These are phyloP conservation scores for Phytophthora ramorum DNA, from an alignment of 352 stramenopile species.

Conservation along the genomic window DNA sequence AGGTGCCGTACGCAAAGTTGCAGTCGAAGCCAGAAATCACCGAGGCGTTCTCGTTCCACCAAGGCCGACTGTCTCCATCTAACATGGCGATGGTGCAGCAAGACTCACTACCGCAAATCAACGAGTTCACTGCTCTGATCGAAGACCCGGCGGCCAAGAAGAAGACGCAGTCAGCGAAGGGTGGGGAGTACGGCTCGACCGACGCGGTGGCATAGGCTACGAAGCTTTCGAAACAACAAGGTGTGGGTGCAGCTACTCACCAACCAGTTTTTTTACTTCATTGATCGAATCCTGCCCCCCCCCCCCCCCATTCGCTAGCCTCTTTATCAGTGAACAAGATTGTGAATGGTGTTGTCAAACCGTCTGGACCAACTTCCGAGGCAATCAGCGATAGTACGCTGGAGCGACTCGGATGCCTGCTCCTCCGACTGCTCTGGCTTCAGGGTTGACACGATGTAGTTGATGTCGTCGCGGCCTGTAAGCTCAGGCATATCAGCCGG, in stretches of 20 bases:
- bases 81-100: constrained; percentile 35
- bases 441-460: constrained; percentile 77
- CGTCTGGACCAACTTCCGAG: constrained; percentile 82
- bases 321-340: constrained; percentile 26
- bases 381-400: constrained; percentile 70
- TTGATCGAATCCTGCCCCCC: not conserved
- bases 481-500: constrained; percentile 85
- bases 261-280: not conserved
- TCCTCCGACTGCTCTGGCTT: constrained; percentile 67
- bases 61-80: constrained; percentile 57
- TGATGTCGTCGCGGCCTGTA: constrained; percentile 79
- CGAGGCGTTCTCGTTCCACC: constrained; percentile 58
- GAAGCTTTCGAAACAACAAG: not conserved
- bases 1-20: constrained; percentile 21
- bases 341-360: constrained; percentile 87
- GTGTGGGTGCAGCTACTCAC: not conserved
- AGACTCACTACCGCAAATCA: constrained; percentile 67
- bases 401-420: constrained; percentile 61
- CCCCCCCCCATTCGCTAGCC: not conserved
- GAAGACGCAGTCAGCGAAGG: not conserved
- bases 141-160: constrained; percentile 6
- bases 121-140: constrained; percentile 70
- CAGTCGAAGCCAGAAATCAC: constrained; percentile 17
- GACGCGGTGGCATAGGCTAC: constrained; percentile 9
- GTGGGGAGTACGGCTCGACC: constrained; percentile 17